Base-by-base conservation (phyloP, 768 basidiomycete species). In the Tylopilus plumbeoviolaceoides region DNA sequence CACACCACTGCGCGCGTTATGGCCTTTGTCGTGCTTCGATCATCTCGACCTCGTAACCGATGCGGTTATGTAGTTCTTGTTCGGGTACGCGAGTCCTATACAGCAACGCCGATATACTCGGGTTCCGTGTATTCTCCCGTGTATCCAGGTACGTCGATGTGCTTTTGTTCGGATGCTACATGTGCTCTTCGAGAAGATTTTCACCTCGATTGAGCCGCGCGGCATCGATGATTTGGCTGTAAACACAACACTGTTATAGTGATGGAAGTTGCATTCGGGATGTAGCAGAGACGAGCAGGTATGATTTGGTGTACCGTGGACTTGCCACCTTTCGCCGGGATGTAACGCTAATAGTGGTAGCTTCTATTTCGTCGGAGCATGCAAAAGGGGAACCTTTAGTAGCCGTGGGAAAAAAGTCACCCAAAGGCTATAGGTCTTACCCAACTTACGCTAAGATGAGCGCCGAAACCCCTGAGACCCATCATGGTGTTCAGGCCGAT, bases 141-240 rank as follows among this genome's bases (percentile, higher is more conserved):
- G 14, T 15, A 57, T 28, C 7, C 43, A n/a, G 33, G 31, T 46
- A 41, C 15, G 31, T n/a, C n/a, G 15, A 20, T 4, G 30, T 5
- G 30, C 30, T 5, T 30, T 30, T 11, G 30, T 30, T n/a, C n/a
- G n/a, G n/a, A n/a, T n/a, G n/a, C n/a, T n/a, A n/a, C n/a, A n/a
- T n/a, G n/a, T n/a, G n/a, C n/a, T n/a, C 33, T 20, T 57, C 47
- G 35, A 43, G 40, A 41, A 30, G 30, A 31, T 15, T 44, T 47
- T 43, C 47, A 59, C 30, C 56, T 60, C 59, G 23, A 41, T 30
- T 62, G 59, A 60, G 57, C 21, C 40, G 17, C 15, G 3, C 20
- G 53, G 6, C 43, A 40, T 15, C 7, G 38, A 17, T 30, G 28
- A 28, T 27, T n/a, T 25, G 35, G 20, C 56, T 58, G 25, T 40